A percentile compares a stretch with the other conserved stretches of the same genome.
phyloP scores from a whole-genome alignment of 2,329 filamentous ascomycete species.

The Penicillium glabrum region DNA sequence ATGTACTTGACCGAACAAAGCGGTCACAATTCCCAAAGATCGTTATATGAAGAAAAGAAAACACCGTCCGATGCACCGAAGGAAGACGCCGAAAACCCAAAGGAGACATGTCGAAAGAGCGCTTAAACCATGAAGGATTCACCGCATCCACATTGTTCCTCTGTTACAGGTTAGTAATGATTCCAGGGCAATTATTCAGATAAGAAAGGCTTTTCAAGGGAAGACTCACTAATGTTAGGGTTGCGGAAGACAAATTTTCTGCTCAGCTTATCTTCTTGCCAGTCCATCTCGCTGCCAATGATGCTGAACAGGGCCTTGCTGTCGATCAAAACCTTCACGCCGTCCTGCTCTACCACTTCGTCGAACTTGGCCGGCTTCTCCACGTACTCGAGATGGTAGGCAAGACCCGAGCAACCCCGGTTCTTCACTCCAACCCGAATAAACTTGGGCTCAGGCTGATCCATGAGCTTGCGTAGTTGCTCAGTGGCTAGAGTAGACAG shows the following conservation, averaged over 20 bases:
- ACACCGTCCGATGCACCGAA: conserved; percentile 40
- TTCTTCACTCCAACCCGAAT: conserved; percentile 95
- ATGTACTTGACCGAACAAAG: conserved; percentile 20
- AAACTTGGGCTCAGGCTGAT: conserved; percentile 84
- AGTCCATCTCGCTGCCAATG: conserved; percentile 98
- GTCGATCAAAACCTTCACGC: conserved; percentile 92
- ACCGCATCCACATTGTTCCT: conserved; percentile 93
- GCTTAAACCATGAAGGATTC: conserved; percentile 84
- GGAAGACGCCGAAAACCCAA: conserved; percentile 21
- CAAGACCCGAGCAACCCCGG: conserved; percentile 86
- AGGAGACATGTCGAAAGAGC: conserved; percentile 10
- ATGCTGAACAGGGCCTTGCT: conserved; percentile 98
- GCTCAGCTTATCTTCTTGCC: conserved; percentile 93
- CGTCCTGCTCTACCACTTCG: conserved; percentile 91
- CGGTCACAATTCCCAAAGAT: conserved; percentile 5
- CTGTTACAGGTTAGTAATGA: conserved; percentile 50
- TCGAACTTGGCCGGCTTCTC: conserved; percentile 87
- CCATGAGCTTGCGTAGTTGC: conserved; percentile 73
- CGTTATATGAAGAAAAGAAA: conserved; percentile 27
- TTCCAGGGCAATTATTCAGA: not conserved
- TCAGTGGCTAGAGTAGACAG: conserved; percentile 77
- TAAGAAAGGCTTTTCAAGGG: not conserved
- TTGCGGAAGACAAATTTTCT: conserved; percentile 93
- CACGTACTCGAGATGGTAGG: conserved; percentile 93
- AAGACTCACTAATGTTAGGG: conserved; percentile 89